Evolutionary conservation across 2,329 filamentous ascomycete species (phyloP), one percentile per base, ranked within the genome.

Genomic region (Scedosporium minutisporum): DNA sequence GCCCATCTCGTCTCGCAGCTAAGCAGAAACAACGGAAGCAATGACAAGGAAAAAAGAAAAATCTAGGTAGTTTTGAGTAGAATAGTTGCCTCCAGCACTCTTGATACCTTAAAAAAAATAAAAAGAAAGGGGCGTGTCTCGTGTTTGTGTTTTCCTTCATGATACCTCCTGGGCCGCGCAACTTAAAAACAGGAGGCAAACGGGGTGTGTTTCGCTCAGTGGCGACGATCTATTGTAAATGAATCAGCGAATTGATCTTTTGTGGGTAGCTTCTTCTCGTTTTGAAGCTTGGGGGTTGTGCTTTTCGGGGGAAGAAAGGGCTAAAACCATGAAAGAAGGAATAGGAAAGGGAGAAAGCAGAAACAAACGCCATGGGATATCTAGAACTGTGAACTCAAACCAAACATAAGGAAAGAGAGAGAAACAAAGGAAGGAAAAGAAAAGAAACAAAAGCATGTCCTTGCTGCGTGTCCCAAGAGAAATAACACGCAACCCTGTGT

Each of bases 161-260:
- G 1, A 27, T 55, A 55, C 51, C 23, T 55, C 23, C 12, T 12
- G 51, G 18, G 5, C 23, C 21, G 51, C 27, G 10, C 12, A 55
- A 23, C 23, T 10, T 55, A 25, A 10, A 14, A 25, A 27, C 12
- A 55, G 23, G 18, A 55, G 51, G 51, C 16, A 27, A 16, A 6
- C 6, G 6, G 51, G 51, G 4, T 55, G 27, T 55, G 44, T 3
- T 48, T 48, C 38, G 14, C 60, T 64, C 58, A 64, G 42, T 64
- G 60, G 61, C 63, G 63, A 27, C 63, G 63, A 64, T 64, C 63
- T 64, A 51, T 53, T 46, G 48, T 21, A 58, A 14, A 61, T 33
- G 57, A 21, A 57, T 57, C 48, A 48, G 23, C 60, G 46, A 63
- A 57, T 64, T 63, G 63, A 51, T 58, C 60, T 58, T 21, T 55